Base-by-base conservation (phyloP, 192 early-diverging fungal genomes). In the Backusella tuberculispora region DNA sequence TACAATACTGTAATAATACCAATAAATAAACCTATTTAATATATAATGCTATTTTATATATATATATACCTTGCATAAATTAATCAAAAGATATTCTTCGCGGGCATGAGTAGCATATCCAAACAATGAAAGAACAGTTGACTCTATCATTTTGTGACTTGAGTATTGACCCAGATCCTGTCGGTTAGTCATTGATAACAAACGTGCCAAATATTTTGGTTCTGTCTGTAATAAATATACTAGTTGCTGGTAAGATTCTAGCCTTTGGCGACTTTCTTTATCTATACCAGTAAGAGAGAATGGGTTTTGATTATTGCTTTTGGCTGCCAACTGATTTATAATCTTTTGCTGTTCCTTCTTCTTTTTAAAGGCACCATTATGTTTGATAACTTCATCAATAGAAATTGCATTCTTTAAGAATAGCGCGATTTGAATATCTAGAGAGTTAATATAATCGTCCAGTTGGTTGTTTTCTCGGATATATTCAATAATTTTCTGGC, bases 211-310 rank as follows among this genome's bases (percentile, higher is more conserved):
- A 76, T 99, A 98, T 24, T 87, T 75, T 8, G 96, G 97, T 78
- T 99, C 93, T 3, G 98, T 99, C 83, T 99, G 98, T 43, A 99
- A 87, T 63, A 98, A 74, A 77, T 99, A 98, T 73, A 99, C 98
- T 45, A 99, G 79, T 72, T 98, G 89, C 81, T 97, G 95, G 83
- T 98, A 99, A 4, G 91, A 81, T 56, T 93, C 92, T 8, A 95
- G 75, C 53, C 90, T 85, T 60, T 82, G 74, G 13, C 92, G 84
- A 45, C 91, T 94, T 71, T 94, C 94, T 79, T 96, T 94, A 79
- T 99, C 96, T 66, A 92, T 81, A 42, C 87, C 90, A 47, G 89
- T 91, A 45, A 95, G 85, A 67, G 93, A 90, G 70, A 89, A 92
- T 13, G 86, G 87, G 12, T 86, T 85, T 19, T 45, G 41, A 13